Conservation (phyloP, 2,329 filamentous ascomycete species). For the Alternaria viburni region DNA sequence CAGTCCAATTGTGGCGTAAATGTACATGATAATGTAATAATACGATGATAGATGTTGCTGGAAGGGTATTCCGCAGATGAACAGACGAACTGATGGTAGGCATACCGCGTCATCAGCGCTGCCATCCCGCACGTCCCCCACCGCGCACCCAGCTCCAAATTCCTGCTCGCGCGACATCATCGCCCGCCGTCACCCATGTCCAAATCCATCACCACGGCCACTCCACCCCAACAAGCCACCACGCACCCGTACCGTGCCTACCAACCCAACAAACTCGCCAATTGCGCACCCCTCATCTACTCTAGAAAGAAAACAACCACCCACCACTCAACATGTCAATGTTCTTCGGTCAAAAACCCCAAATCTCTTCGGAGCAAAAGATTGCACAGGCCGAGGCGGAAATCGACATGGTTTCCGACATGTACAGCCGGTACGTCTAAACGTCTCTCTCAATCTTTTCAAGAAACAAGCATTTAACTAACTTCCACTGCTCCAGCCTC, state of each 20-base stretch:
- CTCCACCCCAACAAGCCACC: not conserved
- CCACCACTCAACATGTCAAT: constrained; percentile 41
- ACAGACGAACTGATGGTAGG: not conserved
- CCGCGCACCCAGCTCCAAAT: constrained; percentile 16
- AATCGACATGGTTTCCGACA: constrained; percentile 96
- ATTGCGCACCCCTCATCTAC: not conserved
- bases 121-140: constrained; percentile 1
- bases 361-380: constrained; percentile 95
- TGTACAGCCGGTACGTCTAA: constrained; percentile 89
- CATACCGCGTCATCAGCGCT: not conserved
- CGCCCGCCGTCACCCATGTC: constrained; percentile 1
- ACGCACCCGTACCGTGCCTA: not conserved
- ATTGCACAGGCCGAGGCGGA: constrained; percentile 95
- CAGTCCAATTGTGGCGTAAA: no score
- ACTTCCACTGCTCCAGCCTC: constrained; percentile 61
- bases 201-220: not conserved
- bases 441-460: not conserved
- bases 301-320: not conserved
- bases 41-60: no score
- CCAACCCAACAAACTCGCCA: not conserved
- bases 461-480: constrained; percentile 3
- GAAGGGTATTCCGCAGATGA: no score
- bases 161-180: constrained; percentile 4
- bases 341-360: constrained; percentile 68
- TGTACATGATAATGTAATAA: no score